Evolutionary conservation across 306 rosid species (phyloP).

Genomic region (Dalbergia oliveri): DNA sequence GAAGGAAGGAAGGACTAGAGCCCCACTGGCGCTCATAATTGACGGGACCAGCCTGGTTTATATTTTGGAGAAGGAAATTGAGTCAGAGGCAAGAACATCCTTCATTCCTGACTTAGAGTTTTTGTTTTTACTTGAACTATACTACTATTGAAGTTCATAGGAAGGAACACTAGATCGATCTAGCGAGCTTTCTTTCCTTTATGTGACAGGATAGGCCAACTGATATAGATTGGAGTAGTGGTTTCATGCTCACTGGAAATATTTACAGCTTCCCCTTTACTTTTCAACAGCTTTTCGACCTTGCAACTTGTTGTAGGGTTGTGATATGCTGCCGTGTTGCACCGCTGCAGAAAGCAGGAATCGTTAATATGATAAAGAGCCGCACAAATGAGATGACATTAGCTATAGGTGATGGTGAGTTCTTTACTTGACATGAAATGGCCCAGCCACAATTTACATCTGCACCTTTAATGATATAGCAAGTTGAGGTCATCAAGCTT

Average conservation of each 20-base stretch:
- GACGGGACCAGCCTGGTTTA: conserved; percentile 90
- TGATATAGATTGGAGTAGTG: neutral
- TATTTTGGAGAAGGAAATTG: conserved; percentile 78
- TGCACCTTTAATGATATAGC: conserved; percentile 1
- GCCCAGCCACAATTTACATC: neutral
- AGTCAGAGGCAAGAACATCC: conserved; percentile 71
- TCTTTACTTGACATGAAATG: conserved; percentile 3
- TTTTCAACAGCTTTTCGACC: conserved; percentile 80
- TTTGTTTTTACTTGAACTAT: neutral
- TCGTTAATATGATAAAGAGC: conserved; percentile 81
- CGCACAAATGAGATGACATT: conserved; percentile 86
- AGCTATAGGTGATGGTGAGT: conserved; percentile 49
- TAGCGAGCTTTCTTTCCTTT: conserved; percentile 17
- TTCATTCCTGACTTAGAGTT: neutral
- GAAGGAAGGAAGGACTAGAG: conserved; percentile 54
- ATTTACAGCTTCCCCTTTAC: conserved; percentile 23
- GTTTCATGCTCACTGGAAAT: conserved; percentile 16
- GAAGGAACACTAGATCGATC: neutral
- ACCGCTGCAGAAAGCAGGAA: conserved; percentile 92
- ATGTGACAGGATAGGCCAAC: neutral
- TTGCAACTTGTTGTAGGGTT: conserved; percentile 77
- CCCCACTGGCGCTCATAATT: conserved; percentile 74
- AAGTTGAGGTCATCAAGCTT: conserved; percentile 17
- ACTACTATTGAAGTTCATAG: conserved; percentile 20
- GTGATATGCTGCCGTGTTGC: conserved; percentile 96